Evolutionary conservation across 495 filamentous ascomycete genomes (phyloP), one percentile per base, ranked within the genome.

Genomic region (Penicillium crystallinum): DNA sequence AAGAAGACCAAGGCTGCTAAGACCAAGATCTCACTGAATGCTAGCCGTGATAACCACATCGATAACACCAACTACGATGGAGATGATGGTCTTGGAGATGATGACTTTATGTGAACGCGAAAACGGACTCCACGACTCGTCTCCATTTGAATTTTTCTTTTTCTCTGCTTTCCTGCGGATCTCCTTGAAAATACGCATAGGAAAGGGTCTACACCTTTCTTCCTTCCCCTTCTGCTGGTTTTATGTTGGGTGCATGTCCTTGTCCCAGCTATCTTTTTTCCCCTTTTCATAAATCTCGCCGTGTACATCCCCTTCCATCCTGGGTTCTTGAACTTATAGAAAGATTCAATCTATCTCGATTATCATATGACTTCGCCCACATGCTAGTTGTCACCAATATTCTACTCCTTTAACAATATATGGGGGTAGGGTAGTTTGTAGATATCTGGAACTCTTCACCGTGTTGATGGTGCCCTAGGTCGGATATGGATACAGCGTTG

Each of bases 1-100:
- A 97, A 97, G 86, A 99, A 97, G 81, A 86, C 75, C 53, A 97
- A 97, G 79, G 89, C 89, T 9, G 87, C 87, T 36, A 96, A 96
- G 82, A 92, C 87, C 14, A 99, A 99, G 83, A 79, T 87, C 35
- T 84, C 81, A 15, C 75, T 99, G 29, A 84, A 85, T 10, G 82
- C 90, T 4, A 81, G 72, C 52, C 74, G 88, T 36, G 85, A 91
- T 57, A 69, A 75, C 53, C 81, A 73, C 48, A 77, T 83, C 19
- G 92, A 97, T 70, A 79, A 78, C 17, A 82, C 76, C 29, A 64
- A 79, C 43, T 96, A 97, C 67, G 88, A 87, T 52, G 84, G 77
- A 35, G 88, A 88, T 61, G 90, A 84, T 74, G 90, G 90, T 78
- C 86, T 75, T 81, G 89, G 60, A 51, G 81, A 83, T 58, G 81